These are phyloP conservation scores for Backusella tarrabulga DNA, from an alignment of 192 early-diverging fungal species.

Conservation along the genomic window DNA sequence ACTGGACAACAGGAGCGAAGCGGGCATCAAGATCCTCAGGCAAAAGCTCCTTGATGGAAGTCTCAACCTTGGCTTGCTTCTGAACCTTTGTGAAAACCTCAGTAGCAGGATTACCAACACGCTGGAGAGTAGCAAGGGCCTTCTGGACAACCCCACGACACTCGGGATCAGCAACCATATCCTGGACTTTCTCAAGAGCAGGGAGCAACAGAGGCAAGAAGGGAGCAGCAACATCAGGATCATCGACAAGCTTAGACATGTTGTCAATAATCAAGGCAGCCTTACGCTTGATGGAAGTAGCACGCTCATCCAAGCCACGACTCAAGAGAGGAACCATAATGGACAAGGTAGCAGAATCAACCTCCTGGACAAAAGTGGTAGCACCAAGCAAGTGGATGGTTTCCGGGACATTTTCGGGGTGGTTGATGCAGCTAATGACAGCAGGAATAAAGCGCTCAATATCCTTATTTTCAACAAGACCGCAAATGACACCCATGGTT, in stretches of 20 bases:
- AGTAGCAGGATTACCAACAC: slow-evolving; percentile 59
- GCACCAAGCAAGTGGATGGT: slow-evolving; percentile 74
- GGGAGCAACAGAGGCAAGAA: slow-evolving; percentile 81
- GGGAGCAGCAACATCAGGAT: slow-evolving; percentile 74
- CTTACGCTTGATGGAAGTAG: slow-evolving; percentile 71
- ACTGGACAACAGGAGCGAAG: slow-evolving; percentile 49
- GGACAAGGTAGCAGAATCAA: slow-evolving; percentile 74
- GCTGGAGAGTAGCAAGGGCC: slow-evolving; percentile 67
- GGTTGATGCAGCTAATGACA: slow-evolving; percentile 71
- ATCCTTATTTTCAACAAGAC: slow-evolving; percentile 76
- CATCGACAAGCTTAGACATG: slow-evolving; percentile 89
- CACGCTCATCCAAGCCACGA: slow-evolving; percentile 71
- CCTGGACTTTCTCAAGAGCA: slow-evolving; percentile 73
- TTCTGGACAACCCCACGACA: slow-evolving; percentile 68
- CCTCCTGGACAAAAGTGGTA: slow-evolving; percentile 78
- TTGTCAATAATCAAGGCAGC: slow-evolving; percentile 83
- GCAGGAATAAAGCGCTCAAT: slow-evolving; percentile 75
- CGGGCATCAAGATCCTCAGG: slow-evolving; percentile 51
- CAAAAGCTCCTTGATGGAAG: slow-evolving; percentile 53
- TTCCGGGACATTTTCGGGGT: slow-evolving; percentile 78
- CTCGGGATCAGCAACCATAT: slow-evolving; percentile 77
- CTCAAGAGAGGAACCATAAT: slow-evolving; percentile 77
- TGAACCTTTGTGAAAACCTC: slow-evolving; percentile 55
- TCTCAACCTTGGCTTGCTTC: slow-evolving; percentile 43
- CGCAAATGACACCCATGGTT: slow-evolving; percentile 69